Evolutionary conservation across 306 rosid genomes (phyloP).

Genomic region (Cucumis sativus): DNA sequence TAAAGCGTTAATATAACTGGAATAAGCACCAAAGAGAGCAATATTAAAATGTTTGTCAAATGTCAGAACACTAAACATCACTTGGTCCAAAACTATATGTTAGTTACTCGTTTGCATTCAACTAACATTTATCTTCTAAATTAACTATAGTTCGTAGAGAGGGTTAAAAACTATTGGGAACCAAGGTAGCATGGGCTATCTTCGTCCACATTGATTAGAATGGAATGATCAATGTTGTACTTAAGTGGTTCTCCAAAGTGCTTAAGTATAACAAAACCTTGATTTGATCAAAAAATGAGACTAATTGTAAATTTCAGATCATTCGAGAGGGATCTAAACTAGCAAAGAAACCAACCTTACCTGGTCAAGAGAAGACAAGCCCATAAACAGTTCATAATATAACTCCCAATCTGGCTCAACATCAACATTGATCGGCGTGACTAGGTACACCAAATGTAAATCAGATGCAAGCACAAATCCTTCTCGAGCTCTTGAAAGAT

Average conservation of each 20-base stretch:
- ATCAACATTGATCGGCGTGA: conserved; percentile 84
- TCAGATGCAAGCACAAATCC: conserved; percentile 99
- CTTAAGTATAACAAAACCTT: not conserved
- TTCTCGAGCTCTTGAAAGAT: conserved; percentile 96
- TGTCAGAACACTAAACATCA: not conserved
- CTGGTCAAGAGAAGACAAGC: conserved; percentile 78
- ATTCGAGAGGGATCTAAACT: not conserved
- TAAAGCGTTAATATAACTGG: not conserved
- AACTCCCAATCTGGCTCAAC: conserved; percentile 95
- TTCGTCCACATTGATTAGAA: no score
- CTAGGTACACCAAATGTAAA: conserved; percentile 84
- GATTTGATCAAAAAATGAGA: not conserved
- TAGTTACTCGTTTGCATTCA: not conserved
- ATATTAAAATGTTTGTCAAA: not conserved
- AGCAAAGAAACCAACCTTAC: conserved; percentile 18
- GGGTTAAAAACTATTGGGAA: not conserved
- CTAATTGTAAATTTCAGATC: not conserved
- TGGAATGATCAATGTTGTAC: no score
- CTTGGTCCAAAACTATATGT: not conserved
- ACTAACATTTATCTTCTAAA: not conserved
- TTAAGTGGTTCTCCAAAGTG: no score
- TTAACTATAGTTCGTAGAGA: not conserved
- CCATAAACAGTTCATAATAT: conserved; percentile 69
- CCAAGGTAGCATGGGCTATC: no score
- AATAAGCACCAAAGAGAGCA: not conserved